Conservation (phyloP, 805 yeast species). For the Ogataea chonburiensis region DNA sequence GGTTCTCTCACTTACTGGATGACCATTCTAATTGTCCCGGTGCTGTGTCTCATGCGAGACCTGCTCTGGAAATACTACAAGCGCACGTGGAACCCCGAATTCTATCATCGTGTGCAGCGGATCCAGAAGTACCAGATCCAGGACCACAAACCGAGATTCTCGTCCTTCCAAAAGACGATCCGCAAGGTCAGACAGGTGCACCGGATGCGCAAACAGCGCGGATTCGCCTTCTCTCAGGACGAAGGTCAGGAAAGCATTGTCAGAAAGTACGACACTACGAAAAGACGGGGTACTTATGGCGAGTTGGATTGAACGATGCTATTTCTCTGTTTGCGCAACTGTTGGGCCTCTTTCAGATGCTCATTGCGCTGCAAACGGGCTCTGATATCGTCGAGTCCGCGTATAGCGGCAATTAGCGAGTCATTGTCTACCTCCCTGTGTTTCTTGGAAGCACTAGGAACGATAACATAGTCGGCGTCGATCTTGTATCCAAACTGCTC, state of each 20-base stretch:
- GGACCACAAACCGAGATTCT: conserved; percentile 93
- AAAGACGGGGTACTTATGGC: conserved; percentile 44
- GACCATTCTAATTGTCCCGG: conserved; percentile 68
- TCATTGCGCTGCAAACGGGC: conserved; percentile 1
- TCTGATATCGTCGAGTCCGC: conserved; percentile 3
- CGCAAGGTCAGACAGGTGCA: conserved; percentile 97
- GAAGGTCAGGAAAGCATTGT: conserved; percentile 91
- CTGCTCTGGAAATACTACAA: conserved; percentile 92
- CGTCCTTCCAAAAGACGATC: conserved; percentile 94
- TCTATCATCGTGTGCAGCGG: conserved; percentile 94
- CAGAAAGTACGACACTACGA: conserved; percentile 93
- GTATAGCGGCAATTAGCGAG: conserved; percentile 6
- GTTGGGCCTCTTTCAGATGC: conserved; percentile 6
- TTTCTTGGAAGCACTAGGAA: background rate
- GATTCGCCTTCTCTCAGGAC: conserved; percentile 96
- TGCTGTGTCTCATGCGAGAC: conserved; percentile 80
- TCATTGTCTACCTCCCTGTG: conserved; percentile 1
- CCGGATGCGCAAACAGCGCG: conserved; percentile 96
- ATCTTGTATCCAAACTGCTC: conserved; percentile 10
- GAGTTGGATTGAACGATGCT: conserved; percentile 26
- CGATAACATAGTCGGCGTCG: conserved; percentile 3
- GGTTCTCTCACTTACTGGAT: conserved; percentile 85
- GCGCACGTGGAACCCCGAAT: conserved; percentile 87
- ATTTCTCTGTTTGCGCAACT: conserved; percentile 1
- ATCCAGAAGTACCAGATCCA: conserved; percentile 93